Conservation (phyloP, 768 basidiomycete species). For the Pleurotus eryngii region DNA sequence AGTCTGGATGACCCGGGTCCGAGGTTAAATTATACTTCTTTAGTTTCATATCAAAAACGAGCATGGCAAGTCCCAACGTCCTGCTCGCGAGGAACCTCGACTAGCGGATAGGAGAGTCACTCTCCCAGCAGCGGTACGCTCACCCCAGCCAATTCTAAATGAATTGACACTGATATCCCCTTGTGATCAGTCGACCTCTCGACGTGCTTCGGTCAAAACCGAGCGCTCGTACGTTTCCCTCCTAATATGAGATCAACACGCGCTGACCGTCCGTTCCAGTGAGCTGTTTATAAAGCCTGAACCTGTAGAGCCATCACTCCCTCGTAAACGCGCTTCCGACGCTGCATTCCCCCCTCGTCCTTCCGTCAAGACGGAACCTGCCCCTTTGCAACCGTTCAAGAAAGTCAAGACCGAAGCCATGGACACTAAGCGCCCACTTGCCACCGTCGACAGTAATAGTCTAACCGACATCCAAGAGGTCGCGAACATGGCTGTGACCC, state of each 20-base stretch:
- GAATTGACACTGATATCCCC: no score
- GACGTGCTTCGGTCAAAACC: no score
- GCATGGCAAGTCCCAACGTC: constrained; percentile 23
- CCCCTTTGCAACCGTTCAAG: constrained; percentile 14
- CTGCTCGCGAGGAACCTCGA: constrained; percentile 20
- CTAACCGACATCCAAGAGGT: neutral
- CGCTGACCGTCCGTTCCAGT: constrained; percentile 1
- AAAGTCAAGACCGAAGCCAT: constrained; percentile 25
- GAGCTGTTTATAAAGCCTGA: constrained; percentile 22
- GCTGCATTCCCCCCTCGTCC: constrained; percentile 16
- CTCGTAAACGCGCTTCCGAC: constrained; percentile 36
- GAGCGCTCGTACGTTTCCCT: neutral
- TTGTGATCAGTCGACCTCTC: no score
- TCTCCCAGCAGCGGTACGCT: neutral
- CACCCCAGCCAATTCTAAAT: neutral
- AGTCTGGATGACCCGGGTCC: neutral
- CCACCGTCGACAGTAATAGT: constrained; percentile 16
- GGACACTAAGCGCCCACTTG: constrained; percentile 22
- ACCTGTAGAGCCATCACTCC: constrained; percentile 23
- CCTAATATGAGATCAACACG: neutral
- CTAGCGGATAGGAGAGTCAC: constrained; percentile 2
- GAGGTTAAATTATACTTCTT: constrained; percentile 7
- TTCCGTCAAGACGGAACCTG: neutral
- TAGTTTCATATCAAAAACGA: constrained; percentile 29
- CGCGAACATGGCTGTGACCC: neutral